These are phyloP conservation scores for Phialophora expanda DNA, from an alignment of 2,329 filamentous ascomycete genomes.

Conservation along the genomic window DNA sequence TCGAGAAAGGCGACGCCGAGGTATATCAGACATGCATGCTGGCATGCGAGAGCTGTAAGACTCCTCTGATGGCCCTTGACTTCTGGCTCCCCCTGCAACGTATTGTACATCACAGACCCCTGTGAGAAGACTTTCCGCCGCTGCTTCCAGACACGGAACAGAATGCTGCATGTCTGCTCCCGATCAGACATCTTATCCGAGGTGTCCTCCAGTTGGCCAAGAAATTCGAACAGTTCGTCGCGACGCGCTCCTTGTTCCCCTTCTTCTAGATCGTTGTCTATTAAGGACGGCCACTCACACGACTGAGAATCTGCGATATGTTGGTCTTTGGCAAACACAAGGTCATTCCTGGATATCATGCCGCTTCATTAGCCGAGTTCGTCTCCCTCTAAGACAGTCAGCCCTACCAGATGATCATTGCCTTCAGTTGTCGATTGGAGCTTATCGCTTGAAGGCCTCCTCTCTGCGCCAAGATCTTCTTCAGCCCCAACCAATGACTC, in stretches of 20 bases:
- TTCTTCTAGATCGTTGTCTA: background rate
- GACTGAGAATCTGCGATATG: background rate
- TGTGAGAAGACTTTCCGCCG: conserved; percentile 1
- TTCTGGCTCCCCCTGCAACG: background rate
- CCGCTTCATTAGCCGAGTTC: background rate
- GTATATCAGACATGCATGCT: conserved; percentile 1
- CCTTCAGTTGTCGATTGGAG: background rate
- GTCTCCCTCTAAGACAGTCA: background rate
- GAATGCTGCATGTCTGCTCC: background rate
- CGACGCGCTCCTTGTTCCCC: background rate
- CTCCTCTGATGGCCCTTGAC: background rate
- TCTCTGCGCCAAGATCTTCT: conserved; percentile 9
- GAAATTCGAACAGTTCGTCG: conserved; percentile 5
- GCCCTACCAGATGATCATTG: conserved; percentile 2
- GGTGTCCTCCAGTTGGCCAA: conserved; percentile 2
- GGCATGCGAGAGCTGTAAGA: background rate
- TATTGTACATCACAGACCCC: background rate
- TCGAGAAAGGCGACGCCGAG: background rate
- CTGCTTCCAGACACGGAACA: background rate
- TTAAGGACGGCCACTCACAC: background rate
- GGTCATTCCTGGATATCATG: conserved; percentile 4
- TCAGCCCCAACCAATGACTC: conserved; percentile 13
- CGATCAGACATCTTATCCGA: background rate
- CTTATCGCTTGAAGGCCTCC: conserved; percentile 5
- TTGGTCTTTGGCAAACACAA: conserved; percentile 5